phyloP scores from a whole-genome alignment of 495 filamentous ascomycete genomes.

The Bacidia rubella region DNA sequence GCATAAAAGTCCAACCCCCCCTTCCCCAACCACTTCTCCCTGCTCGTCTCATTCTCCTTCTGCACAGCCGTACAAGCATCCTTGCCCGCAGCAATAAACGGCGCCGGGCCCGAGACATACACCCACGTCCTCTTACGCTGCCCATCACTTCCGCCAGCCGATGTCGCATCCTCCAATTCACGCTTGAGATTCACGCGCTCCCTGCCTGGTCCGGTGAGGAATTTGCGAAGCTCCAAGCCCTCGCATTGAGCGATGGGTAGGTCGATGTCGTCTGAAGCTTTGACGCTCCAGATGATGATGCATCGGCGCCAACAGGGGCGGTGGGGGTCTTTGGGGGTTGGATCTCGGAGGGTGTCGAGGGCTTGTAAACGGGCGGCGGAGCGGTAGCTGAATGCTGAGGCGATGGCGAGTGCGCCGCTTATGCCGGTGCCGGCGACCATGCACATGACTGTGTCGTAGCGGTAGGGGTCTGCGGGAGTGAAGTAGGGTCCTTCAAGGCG shows the following conservation, averaged over 20 bases:
- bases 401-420: constrained; percentile 23
- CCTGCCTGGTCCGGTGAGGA: constrained; percentile 16
- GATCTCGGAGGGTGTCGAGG: background rate
- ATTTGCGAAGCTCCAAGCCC: constrained; percentile 15
- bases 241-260: constrained; percentile 8
- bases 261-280: constrained; percentile 16
- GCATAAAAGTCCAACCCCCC: constrained; percentile 17
- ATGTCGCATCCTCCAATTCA: constrained; percentile 6
- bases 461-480: constrained; percentile 21
- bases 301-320: constrained; percentile 16
- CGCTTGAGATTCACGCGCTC: constrained; percentile 9
- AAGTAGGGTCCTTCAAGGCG: constrained; percentile 26
- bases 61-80: constrained; percentile 15
- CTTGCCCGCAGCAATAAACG: constrained; percentile 20
- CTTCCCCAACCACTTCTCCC: background rate
- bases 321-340: background rate
- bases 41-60: background rate
- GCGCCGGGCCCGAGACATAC: constrained; percentile 21
- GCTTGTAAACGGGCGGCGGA: background rate
- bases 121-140: constrained; percentile 13
- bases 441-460: constrained; percentile 22
- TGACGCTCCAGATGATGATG: constrained; percentile 21
- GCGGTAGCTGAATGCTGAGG: constrained; percentile 15
- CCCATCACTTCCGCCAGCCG: background rate
- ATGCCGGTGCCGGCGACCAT: constrained; percentile 24